Evolutionary conservation across 2,329 filamentous ascomycete genomes (phyloP).

Genomic region (Beauveria sp.): DNA sequence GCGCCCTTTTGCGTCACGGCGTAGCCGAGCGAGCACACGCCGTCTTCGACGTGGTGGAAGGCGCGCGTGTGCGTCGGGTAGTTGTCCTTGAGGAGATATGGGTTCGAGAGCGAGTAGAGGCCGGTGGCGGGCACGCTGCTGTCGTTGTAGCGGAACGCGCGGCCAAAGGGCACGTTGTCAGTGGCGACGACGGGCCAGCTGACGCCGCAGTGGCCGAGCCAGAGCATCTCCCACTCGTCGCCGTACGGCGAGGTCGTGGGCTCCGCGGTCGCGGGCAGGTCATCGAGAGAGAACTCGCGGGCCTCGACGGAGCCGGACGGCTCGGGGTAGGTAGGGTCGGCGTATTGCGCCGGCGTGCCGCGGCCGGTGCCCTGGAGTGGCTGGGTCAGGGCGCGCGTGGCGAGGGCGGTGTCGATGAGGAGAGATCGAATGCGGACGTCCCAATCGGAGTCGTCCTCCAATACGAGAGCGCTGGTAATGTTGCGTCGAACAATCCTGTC

Average conservation of each 20-base stretch:
- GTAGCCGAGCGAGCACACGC: conserved; percentile 35
- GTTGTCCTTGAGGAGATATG: conserved; percentile 20
- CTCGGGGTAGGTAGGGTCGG: conserved; percentile 17
- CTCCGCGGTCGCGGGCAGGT: conserved; percentile 9
- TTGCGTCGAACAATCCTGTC: conserved; percentile 32
- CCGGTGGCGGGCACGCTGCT: conserved; percentile 23
- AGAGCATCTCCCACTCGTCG: conserved; percentile 41
- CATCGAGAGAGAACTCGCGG: conserved; percentile 11
- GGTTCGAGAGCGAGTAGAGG: conserved; percentile 23
- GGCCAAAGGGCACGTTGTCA: conserved; percentile 17
- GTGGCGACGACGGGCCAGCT: conserved; percentile 18
- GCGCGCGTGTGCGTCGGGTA: conserved; percentile 34
- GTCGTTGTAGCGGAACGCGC: conserved; percentile 23
- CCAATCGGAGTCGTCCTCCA: conserved; percentile 51
- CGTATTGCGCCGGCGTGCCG: conserved; percentile 5
- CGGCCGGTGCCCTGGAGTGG: conserved; percentile 13
- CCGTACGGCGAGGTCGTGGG: conserved; percentile 32
- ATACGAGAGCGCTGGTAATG: conserved; percentile 37
- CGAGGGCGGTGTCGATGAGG: conserved; percentile 29
- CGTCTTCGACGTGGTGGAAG: conserved; percentile 29
- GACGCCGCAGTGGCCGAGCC: conserved; percentile 39
- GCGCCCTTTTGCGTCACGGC: conserved; percentile 34
- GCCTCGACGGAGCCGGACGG: neutral
- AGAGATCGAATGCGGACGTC: conserved; percentile 41
- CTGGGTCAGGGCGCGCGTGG: conserved; percentile 24